Conservation (phyloP, 257 asterid species). For the Datura wrightii region DNA sequence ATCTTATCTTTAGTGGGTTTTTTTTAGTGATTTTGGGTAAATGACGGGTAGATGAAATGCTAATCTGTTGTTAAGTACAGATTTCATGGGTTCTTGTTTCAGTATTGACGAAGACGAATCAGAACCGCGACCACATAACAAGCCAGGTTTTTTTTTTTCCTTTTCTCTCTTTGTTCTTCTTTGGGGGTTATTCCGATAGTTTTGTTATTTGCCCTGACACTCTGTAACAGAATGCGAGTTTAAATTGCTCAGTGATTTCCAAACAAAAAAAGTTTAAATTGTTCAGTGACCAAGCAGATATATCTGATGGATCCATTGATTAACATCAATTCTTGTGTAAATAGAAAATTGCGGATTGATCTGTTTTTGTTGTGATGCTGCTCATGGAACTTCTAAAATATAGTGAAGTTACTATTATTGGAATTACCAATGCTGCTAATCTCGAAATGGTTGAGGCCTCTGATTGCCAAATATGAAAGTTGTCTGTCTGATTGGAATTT, state of each 20-base stretch:
- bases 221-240: not conserved
- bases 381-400: not conserved
- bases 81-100: constrained; percentile 77
- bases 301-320: constrained; percentile 8
- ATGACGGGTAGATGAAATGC: constrained; percentile 45
- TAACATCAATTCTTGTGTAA: not conserved
- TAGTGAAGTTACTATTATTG: not conserved
- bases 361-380: not conserved
- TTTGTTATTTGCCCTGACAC: not conserved
- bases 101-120: constrained; percentile 70
- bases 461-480: not conserved
- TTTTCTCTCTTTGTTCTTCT: not conserved
- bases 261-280: not conserved
- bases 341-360: not conserved
- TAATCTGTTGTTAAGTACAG: constrained; percentile 47
- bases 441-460: not conserved
- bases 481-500: constrained; percentile 6
- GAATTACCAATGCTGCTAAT: not conserved
- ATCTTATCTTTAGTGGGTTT: constrained; percentile 33
- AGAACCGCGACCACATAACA: constrained; percentile 41
- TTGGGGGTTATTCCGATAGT: not conserved
- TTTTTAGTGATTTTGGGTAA: constrained; percentile 23
- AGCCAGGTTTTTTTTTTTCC: constrained; percentile 44
- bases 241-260: not conserved
- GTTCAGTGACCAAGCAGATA: not conserved